Base-by-base conservation (phyloP, 805 yeast genomes). In the Priceomyces carsonii region DNA sequence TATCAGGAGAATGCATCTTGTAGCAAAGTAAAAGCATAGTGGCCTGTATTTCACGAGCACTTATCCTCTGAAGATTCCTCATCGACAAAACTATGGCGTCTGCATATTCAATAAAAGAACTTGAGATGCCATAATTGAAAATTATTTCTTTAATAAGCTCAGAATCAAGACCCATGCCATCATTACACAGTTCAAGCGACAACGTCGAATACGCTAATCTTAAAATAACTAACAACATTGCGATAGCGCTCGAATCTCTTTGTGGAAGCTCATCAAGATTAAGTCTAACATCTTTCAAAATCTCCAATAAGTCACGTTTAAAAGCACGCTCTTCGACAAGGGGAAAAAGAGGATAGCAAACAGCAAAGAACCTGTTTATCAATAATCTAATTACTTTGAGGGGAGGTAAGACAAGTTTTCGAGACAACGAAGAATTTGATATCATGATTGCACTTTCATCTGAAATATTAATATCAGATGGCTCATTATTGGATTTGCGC, bases 251-350 rank as follows among this genome's bases (percentile, higher is more conserved):
- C 13, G 24, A 21, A 21, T 8, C 8, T 21, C 24, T n/a, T n/a
- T n/a, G 24, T 8, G 24, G 8, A 8, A 21, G 24, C 24, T 8
- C 24, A 21, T 21, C 24, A 10, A 21, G 24, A 10, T 21, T 21
- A 8, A 8, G 24, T 21, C 8, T 8, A 10, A 8, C 24, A 21
- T 21, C 10, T 8, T 21, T 21, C 9, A 21, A 10, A 21, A 21
- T 8, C 10, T 21, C 24, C 24, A 21, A 21, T 21, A 10, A 8
- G 24, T 21, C 10, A 21, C 24, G 10, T 10, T 10, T 53, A 40
- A 75, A 74, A 0, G 63, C 50, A 2, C 45, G 51, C 44, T 73
- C 75, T 44, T 77, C 79, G 12, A 80, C 47, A 39, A 63, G 67
- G 0, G 82, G 82, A 16, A 71, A 51, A 24, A 70, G 50, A 3